Conservation (phyloP, 805 yeast genomes). For the Candida maltosa region DNA sequence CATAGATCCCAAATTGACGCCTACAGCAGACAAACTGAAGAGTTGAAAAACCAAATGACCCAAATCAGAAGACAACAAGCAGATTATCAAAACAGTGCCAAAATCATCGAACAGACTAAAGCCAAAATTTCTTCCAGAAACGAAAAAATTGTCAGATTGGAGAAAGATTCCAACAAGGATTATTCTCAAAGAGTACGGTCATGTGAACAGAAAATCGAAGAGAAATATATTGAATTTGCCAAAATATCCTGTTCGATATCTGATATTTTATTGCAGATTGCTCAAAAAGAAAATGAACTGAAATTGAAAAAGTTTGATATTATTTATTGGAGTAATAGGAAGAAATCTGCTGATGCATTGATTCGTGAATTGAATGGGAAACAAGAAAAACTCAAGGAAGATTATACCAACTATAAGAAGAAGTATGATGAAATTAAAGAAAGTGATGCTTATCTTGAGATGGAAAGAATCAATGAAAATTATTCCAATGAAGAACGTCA, state of each 20-base stretch:
- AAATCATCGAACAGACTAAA: slow-evolving; percentile 16
- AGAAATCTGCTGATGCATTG: slow-evolving; percentile 19
- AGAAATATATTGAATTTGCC: slow-evolving; percentile 13
- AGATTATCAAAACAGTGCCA: slow-evolving; percentile 9
- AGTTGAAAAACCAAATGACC: slow-evolving; percentile 9
- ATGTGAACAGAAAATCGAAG: slow-evolving; percentile 23
- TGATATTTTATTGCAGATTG: slow-evolving; percentile 6
- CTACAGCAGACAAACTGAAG: slow-evolving; percentile 6
- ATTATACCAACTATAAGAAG: slow-evolving; percentile 30
- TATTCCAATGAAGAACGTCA: slow-evolving; percentile 40
- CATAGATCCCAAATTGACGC: slow-evolving; percentile 2
- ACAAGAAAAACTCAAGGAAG: slow-evolving; percentile 15
- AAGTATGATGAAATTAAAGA: slow-evolving; percentile 38
- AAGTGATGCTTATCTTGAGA: slow-evolving; percentile 36
- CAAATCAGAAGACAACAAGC: slow-evolving; percentile 11
- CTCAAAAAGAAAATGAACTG: slow-evolving; percentile 2
- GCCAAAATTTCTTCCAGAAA: slow-evolving; percentile 20
- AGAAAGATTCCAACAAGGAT: slow-evolving; percentile 39
- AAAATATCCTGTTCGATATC: neutral
- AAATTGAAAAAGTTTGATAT: slow-evolving; percentile 3
- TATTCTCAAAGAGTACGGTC: slow-evolving; percentile 35
- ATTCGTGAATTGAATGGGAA: slow-evolving; percentile 22
- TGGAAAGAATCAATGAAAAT: slow-evolving; percentile 27
- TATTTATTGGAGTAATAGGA: slow-evolving; percentile 15
- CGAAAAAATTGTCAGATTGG: slow-evolving; percentile 27